Conservation (phyloP, 2,329 filamentous ascomycete species). For the Penicillium sp. region DNA sequence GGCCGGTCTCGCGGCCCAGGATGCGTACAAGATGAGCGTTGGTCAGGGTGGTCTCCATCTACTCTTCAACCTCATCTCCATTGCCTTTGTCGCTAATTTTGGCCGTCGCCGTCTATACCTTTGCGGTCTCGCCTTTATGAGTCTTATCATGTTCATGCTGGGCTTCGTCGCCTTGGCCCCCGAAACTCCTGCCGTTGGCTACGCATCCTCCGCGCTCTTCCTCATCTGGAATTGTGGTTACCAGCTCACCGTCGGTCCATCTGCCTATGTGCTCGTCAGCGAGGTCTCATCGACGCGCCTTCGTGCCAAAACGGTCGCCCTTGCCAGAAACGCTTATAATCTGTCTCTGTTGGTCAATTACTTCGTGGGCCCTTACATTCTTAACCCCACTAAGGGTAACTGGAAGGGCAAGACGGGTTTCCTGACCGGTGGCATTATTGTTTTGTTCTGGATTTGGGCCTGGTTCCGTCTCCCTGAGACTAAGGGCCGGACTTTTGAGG, state of each 20-base stretch:
- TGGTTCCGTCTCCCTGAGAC: conserved; percentile 47
- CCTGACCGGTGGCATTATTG: conserved; percentile 41
- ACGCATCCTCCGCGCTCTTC: conserved; percentile 48
- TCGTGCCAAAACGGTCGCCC: conserved; percentile 56
- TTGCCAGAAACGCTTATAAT: conserved; percentile 54
- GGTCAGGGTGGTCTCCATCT: conserved; percentile 43
- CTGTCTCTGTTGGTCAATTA: conserved; percentile 50
- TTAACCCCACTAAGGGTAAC: conserved; percentile 40
- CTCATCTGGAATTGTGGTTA: conserved; percentile 55
- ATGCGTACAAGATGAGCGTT: conserved; percentile 16
- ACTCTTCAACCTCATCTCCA: conserved; percentile 34
- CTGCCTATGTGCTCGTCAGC: conserved; percentile 54
- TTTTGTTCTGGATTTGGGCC: conserved; percentile 39
- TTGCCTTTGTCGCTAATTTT: conserved; percentile 35
- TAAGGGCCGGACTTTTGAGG: conserved; percentile 44
- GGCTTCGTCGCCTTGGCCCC: conserved; percentile 44
- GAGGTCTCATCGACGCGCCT: conserved; percentile 57
- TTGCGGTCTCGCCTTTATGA: conserved; percentile 32
- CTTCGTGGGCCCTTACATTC: conserved; percentile 29
- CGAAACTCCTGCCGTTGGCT: conserved; percentile 28
- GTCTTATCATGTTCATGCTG: conserved; percentile 27
- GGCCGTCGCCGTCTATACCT: conserved; percentile 39
- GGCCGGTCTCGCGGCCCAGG: conserved; percentile 45
- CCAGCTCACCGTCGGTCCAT: conserved; percentile 55
- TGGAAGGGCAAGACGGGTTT: conserved; percentile 45